phyloP scores from a whole-genome alignment of 345 rosid genomes.

The Brassica carinata region DNA sequence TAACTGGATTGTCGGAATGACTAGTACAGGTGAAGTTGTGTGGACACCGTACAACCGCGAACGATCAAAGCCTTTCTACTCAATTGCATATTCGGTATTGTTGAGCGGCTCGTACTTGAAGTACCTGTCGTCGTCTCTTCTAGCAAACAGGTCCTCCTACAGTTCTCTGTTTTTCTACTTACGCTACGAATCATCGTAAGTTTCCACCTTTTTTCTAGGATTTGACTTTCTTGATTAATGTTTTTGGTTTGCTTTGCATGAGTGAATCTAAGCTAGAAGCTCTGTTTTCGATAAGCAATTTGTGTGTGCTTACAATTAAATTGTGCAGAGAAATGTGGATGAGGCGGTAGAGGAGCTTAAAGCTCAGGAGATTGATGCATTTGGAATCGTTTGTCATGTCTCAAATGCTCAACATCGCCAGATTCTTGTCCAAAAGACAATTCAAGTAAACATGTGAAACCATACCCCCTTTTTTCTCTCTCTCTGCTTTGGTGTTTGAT shows the following conservation, averaged over 20 bases:
- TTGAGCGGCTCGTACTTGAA: slow-evolving; percentile 75
- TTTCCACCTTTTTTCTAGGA: not conserved
- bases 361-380: slow-evolving; percentile 60
- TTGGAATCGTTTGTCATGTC: slow-evolving; percentile 89
- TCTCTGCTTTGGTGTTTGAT: not conserved
- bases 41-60: not conserved
- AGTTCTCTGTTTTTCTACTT: not conserved
- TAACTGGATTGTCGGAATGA: not conserved
- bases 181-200: not conserved
- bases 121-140: slow-evolving; percentile 46
- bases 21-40: not conserved
- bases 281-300: too few species aligned
- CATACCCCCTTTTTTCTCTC: not conserved
- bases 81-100: slow-evolving; percentile 41
- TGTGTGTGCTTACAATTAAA: not conserved
- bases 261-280: too few species aligned
- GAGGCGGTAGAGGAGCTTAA: slow-evolving; percentile 74
- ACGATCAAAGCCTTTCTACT: not conserved
- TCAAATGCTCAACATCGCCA: slow-evolving; percentile 76
- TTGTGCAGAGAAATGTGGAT: slow-evolving; percentile 68
- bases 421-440: slow-evolving; percentile 60
- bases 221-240: not conserved
- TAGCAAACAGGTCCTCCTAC: slow-evolving; percentile 36
- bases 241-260: not conserved
- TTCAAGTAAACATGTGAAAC: slow-evolving; percentile 51